Evolutionary conservation across 306 rosid species (phyloP), one percentile per base, ranked within the genome.

Genomic region (Fragaria iinumae): DNA sequence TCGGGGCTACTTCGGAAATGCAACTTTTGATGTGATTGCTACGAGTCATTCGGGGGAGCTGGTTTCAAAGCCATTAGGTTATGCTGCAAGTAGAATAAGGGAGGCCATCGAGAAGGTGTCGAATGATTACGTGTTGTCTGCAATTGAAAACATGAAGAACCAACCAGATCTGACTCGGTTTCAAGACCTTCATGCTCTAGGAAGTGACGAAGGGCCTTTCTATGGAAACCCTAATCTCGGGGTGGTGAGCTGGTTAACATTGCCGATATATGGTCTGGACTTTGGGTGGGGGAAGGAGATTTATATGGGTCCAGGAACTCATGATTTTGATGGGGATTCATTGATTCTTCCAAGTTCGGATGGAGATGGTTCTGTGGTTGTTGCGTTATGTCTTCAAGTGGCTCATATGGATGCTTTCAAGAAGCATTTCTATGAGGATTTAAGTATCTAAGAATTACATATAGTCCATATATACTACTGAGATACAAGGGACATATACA

Each of bases 221-320:
- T 68, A 81, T 83, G 86, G 85, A 53, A 84, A 83, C 67, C 90
- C 89, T 0, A 91, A 88, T 59, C 45, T 91, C 1, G 85, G 83
- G 0, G 83, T 88, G 1, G 88, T 82, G 38, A 85, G 88, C 65
- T 91, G 91, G 97, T 68, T 91, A 69, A 81, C 88, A 0, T 41
- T 91, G 48, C 91, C 93, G 0, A 23, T 89, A 0, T 76, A 88
- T 66, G 92, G 84, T 9, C 73, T 82, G 39, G 92, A 91, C 67
- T 91, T 91, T 77, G 97, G 97, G 6, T 87, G 91, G 93, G 91
- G 92, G 2, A 88, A 84, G 43, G 89, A 87, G 34, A 43, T 78
- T 36, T 82, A 80, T 50, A 85, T 86, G 84, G 91, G 90, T 3
- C 88, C 89, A 0, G 88, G 88, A 4, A 49, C 88, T 0, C 82